Conservation (phyloP, 768 basidiomycete species). For the Leucocoprinus birnbaumii region DNA sequence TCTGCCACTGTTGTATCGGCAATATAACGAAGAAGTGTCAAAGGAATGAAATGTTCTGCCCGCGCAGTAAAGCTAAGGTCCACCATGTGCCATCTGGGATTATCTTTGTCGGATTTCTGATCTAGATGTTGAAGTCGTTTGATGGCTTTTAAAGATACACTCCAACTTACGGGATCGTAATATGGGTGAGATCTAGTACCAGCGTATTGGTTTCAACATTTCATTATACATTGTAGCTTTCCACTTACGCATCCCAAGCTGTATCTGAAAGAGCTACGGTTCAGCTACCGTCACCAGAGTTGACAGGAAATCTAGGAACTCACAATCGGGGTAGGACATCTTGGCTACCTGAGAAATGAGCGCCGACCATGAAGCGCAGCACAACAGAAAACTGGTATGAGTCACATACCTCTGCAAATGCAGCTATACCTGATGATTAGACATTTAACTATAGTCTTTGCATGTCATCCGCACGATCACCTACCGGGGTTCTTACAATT, state of each 20-base stretch:
- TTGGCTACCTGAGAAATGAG: slow-evolving; percentile 57
- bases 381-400: neutral
- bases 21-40: slow-evolving; percentile 69
- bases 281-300: neutral
- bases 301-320: slow-evolving; percentile 23
- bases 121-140: neutral
- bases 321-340: slow-evolving; percentile 90
- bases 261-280: slow-evolving; percentile 53
- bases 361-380: slow-evolving; percentile 7
- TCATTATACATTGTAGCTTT: neutral
- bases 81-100: slow-evolving; percentile 94
- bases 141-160: neutral
- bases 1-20: slow-evolving; percentile 33
- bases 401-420: slow-evolving; percentile 66
- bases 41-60: slow-evolving; percentile 70
- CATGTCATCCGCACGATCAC: slow-evolving; percentile 12
- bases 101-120: slow-evolving; percentile 73
- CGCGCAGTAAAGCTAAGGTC: slow-evolving; percentile 68
- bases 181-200: slow-evolving; percentile 75
- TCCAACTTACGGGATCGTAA: slow-evolving; percentile 58
- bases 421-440: slow-evolving; percentile 60
- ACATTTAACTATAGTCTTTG: neutral
- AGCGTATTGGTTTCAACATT: slow-evolving; percentile 7
- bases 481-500: slow-evolving; percentile 81
- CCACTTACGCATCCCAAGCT: slow-evolving; percentile 80